Evolutionary conservation across 371 early-diverging fungal species (phyloP), one percentile per base, ranked within the genome.

Genomic region (Funneliformis caledonium): DNA sequence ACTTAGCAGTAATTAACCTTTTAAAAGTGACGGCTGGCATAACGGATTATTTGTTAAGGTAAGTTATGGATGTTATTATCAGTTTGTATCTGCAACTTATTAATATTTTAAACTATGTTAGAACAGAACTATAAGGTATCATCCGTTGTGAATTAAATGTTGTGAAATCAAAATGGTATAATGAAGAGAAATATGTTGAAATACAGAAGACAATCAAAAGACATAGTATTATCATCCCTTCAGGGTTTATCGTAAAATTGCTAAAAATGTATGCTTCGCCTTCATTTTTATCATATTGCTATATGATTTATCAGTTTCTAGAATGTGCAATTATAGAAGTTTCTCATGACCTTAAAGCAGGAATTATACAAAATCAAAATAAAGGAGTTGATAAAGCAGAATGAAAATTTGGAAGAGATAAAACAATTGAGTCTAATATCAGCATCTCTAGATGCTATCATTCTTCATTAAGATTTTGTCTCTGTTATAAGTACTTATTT

Each of bases 1-100:
- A 42, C 76, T 45, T 76, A 12, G 19, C 5, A 76, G 76, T 76
- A 76, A 76, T 64, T n/a, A 64, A 76, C 62, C 76, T 76, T 76
- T 76, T 76, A 76, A 76, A 76, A 62, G 48, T 76, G 12, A 64
- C 76, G 42, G 76, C 76, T 4, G 76, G 76, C 11, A 76, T 76
- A 59, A 75, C 26, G 12, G 75, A 60, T 75, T 60, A 75, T 75
- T 76, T 76, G 43, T 62, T 76, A 64, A 76, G 76, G 64, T 76
- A 12, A 76, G 64, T 64, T 43, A 76, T 64, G 26, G 62, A 14
- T 76, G n/a, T 3, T 76, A 76, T 62, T 76, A 45, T 19, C 64
- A 76, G 48, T 76, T 64, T 76, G 31, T 75, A 45, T 62, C 37
- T 16, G 64, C 47, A 62, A 76, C 0, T 10, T 10, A 76, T 76